Percentiles rank a stretch among this genome's conserved stretches.
Evolutionary conservation across 805 yeast genomes (phyloP).

Genomic region (Metschnikowia cerradonensis): DNA sequence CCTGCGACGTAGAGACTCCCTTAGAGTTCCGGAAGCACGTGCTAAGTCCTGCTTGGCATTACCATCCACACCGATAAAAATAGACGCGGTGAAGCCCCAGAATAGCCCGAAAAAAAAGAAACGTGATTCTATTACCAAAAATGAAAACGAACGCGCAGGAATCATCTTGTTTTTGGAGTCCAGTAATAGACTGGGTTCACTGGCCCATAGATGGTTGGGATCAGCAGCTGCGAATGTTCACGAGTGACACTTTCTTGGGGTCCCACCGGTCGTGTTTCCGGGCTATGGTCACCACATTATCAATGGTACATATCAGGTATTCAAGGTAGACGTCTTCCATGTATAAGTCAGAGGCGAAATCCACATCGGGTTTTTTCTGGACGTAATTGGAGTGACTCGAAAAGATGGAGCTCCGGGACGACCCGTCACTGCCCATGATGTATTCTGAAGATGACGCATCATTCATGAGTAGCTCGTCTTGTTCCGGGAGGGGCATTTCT

Average conservation of each 20-base stretch:
- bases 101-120: too few species aligned
- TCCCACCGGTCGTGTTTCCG: conserved; percentile 17
- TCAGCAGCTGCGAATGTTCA: not conserved
- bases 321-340: conserved; percentile 17
- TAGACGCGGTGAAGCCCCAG: too few species aligned
- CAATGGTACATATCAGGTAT: conserved; percentile 22
- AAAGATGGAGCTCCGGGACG: conserved; percentile 13
- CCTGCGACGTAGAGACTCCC: not conserved
- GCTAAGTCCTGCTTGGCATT: not conserved
- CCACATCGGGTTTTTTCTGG: not conserved
- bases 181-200: not conserved
- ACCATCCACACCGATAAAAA: too few species aligned
- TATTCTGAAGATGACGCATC: conserved; percentile 11
- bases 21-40: not conserved
- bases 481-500: not conserved
- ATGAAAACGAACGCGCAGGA: not conserved
- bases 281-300: conserved; percentile 22
- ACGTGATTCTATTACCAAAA: not conserved
- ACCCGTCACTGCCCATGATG: conserved; percentile 5
- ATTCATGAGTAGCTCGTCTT: not conserved
- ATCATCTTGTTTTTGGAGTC: not conserved
- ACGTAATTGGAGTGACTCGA: conserved; percentile 3
- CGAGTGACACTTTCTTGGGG: conserved; percentile 11
- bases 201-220: not conserved
- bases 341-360: conserved; percentile 12